Evolutionary conservation across 2,329 filamentous ascomycete species (phyloP).

Genomic region (Bipolaris bicolor): DNA sequence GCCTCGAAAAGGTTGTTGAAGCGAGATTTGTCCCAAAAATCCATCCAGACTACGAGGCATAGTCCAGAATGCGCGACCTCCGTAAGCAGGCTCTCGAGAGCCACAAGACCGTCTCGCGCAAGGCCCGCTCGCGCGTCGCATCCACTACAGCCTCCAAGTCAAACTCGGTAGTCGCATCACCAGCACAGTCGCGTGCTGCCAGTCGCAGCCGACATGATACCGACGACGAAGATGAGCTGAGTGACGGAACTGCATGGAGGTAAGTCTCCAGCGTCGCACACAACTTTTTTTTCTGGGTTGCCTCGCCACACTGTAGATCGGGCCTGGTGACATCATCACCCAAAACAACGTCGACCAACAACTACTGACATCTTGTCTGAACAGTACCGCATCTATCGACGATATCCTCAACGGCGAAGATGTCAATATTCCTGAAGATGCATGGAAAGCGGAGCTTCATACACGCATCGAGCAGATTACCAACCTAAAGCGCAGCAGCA

Average conservation of each 20-base stretch:
- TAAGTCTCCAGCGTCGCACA: conserved; percentile 38
- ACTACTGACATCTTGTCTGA: conserved; percentile 28
- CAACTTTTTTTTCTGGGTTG: conserved; percentile 17
- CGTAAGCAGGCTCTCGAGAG: conserved; percentile 73
- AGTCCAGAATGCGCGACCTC: conserved; percentile 63
- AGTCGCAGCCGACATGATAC: conserved; percentile 66
- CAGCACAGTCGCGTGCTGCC: conserved; percentile 59
- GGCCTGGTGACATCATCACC: conserved; percentile 37
- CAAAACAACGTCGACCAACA: conserved; percentile 10
- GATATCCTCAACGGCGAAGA: conserved; percentile 63
- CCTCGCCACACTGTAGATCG: background rate
- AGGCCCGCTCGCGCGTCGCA: conserved; percentile 64
- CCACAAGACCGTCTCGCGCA: conserved; percentile 74
- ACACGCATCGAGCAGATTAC: conserved; percentile 74
- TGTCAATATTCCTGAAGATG: conserved; percentile 55
- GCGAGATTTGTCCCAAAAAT: background rate
- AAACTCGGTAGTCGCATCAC: conserved; percentile 64
- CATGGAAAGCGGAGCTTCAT: conserved; percentile 67
- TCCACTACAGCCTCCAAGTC: conserved; percentile 65
- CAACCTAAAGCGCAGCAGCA: conserved; percentile 79
- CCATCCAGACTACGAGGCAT: background rate
- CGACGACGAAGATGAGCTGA: conserved; percentile 67
- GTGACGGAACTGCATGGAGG: conserved; percentile 66
- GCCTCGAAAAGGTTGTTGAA: conserved; percentile 2
- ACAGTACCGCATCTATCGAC: conserved; percentile 70